A percentile compares a stretch with the other conserved stretches of the same genome.
phyloP scores from a whole-genome alignment of 306 rosid species.

The Luffa aegyptiaca region DNA sequence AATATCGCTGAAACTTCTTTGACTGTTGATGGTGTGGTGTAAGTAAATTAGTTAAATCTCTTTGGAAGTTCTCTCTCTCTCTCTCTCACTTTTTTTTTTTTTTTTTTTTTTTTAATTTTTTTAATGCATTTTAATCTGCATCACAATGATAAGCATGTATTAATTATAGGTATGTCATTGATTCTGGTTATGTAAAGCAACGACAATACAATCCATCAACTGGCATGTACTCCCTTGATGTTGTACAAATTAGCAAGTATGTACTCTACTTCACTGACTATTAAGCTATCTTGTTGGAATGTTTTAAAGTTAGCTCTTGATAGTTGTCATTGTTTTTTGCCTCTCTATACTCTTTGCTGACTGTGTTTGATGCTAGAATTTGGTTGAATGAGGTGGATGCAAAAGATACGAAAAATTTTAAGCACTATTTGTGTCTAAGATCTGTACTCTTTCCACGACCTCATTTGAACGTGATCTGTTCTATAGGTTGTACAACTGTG shows the following conservation, averaged over 20 bases:
- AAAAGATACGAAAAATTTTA: background rate
- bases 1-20: slow-evolving; percentile 97
- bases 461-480: too few species aligned
- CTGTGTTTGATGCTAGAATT: background rate
- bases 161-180: slow-evolving; percentile 74
- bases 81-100: too few species aligned
- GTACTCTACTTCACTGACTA: slow-evolving; percentile 11
- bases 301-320: slow-evolving; percentile 2
- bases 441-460: background rate
- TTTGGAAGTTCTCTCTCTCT: background rate
- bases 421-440: background rate
- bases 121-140: background rate
- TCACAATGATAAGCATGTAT: slow-evolving; percentile 15
- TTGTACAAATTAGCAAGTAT: slow-evolving; percentile 98
- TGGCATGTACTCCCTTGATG: slow-evolving; percentile 93
- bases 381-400: background rate
- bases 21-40: slow-evolving; percentile 99
- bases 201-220: slow-evolving; percentile 87
- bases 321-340: background rate
- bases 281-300: background rate
- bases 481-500: too few species aligned
- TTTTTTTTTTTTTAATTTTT: background rate
- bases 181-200: slow-evolving; percentile 97
- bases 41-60: slow-evolving; percentile 24
- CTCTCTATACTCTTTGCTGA: background rate